phyloP scores from a whole-genome alignment of 306 rosid species.

The Mucuna pruriens region DNA sequence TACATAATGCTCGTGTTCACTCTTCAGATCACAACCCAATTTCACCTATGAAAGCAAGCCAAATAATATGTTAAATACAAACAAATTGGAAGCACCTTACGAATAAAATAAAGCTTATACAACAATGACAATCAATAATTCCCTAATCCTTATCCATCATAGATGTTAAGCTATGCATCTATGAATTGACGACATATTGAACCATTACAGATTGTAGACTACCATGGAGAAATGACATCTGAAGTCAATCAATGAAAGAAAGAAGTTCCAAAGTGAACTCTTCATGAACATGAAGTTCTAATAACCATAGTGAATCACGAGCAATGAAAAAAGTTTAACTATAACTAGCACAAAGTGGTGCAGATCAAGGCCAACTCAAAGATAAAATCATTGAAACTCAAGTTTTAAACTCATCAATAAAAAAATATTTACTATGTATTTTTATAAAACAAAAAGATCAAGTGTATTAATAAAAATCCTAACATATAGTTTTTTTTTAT shows the following conservation, averaged over 20 bases:
- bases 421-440: too few relatives aligned
- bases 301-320: too few relatives aligned
- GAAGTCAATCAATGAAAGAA: slow-evolving; percentile 29
- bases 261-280: neutral
- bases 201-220: slow-evolving; percentile 35
- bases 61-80: slow-evolving; percentile 16
- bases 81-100: slow-evolving; percentile 14
- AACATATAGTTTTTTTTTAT: too few relatives aligned
- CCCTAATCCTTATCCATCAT: neutral
- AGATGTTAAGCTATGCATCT: neutral
- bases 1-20: slow-evolving; percentile 88
- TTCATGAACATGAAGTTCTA: slow-evolving; percentile 22
- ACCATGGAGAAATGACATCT: slow-evolving; percentile 27
- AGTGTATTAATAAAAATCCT: too few relatives aligned
- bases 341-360: slow-evolving; percentile 54
- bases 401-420: too few relatives aligned
- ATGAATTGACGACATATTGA: slow-evolving; percentile 22
- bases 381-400: too few relatives aligned
- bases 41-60: slow-evolving; percentile 57
- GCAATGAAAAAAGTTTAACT: too few relatives aligned
- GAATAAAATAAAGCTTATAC: slow-evolving; percentile 4
- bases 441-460: too few relatives aligned
- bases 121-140: neutral
- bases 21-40: slow-evolving; percentile 96
- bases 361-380: too few relatives aligned